phyloP scores from a whole-genome alignment of 352 stramenopile genomes.

The Globisporangium okanoganense region DNA sequence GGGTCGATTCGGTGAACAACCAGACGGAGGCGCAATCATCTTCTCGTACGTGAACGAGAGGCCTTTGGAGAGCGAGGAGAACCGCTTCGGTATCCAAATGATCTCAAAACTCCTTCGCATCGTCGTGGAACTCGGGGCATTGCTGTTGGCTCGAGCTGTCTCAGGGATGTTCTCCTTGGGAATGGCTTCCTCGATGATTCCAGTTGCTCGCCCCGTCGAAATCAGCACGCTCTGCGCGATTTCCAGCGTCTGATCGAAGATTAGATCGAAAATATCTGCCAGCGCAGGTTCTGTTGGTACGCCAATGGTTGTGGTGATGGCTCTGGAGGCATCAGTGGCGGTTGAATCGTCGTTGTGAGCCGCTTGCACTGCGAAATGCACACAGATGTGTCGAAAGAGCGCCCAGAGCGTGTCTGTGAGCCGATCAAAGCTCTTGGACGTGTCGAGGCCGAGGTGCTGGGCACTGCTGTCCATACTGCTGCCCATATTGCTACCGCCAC shows the following conservation, averaged over 20 bases:
- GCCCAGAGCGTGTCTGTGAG: constrained; percentile 31
- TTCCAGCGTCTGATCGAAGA: constrained; percentile 4
- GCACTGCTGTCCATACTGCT: not conserved
- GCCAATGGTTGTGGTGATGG: not conserved
- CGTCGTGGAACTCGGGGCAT: not conserved
- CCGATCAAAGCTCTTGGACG: not conserved
- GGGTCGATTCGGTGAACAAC: not conserved
- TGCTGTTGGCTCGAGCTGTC: constrained; percentile 1
- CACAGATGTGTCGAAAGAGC: constrained; percentile 37
- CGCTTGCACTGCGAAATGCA: constrained; percentile 28
- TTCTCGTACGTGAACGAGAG: constrained; percentile 55
- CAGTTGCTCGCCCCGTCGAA: not conserved
- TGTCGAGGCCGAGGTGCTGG: not conserved
- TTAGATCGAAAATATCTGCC: constrained; percentile 2
- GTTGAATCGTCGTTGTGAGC: not conserved
- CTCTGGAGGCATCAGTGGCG: not conserved
- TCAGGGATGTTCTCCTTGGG: not conserved
- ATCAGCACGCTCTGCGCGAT: not conserved
- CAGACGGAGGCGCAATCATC: constrained; percentile 28
- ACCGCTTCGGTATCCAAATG: constrained; percentile 45
- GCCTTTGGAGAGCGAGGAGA: constrained; percentile 55
- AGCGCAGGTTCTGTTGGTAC: constrained; percentile 7
- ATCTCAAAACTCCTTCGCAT: constrained; percentile 71
- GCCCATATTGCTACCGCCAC: not conserved
- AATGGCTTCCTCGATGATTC: not conserved